A percentile compares a stretch with the other conserved stretches of the same genome.
These are phyloP conservation scores for Intubia oerlemansii DNA, from an alignment of 2,329 filamentous ascomycete species.

Conservation along the genomic window DNA sequence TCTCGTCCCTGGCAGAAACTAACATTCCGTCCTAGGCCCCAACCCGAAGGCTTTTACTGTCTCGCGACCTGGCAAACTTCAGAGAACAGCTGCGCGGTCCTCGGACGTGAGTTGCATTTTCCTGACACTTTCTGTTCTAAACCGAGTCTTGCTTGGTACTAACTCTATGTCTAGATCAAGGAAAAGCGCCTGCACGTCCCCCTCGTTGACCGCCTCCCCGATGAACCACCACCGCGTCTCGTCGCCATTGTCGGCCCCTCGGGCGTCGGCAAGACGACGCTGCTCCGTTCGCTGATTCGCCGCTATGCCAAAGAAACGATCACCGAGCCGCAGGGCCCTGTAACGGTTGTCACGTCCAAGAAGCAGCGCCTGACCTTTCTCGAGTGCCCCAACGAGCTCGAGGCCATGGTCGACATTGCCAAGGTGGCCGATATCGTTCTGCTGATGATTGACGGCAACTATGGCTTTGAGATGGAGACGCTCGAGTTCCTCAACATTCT, in stretches of 20 bases:
- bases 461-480: conserved; percentile 98
- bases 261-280: conserved; percentile 11
- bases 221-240: conserved; percentile 83
- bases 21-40: conserved; percentile 27
- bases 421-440: conserved; percentile 96
- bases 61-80: conserved; percentile 59
- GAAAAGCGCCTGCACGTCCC: conserved; percentile 94
- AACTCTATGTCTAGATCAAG: conserved; percentile 39
- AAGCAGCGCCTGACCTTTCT: conserved; percentile 85
- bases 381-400: conserved; percentile 91
- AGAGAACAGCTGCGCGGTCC: conserved; percentile 51
- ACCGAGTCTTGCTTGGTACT: neutral
- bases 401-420: conserved; percentile 89
- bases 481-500: conserved; percentile 98
- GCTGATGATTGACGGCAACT: conserved; percentile 97
- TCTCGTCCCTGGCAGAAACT: neutral
- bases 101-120: conserved; percentile 34
- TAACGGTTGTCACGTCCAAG: conserved; percentile 94
- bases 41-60: conserved; percentile 88
- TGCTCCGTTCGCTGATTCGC: conserved; percentile 63
- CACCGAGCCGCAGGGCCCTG: conserved; percentile 69
- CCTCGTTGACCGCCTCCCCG: conserved; percentile 82
- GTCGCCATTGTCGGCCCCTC: conserved; percentile 90
- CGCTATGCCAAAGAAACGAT: conserved; percentile 93
- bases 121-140: neutral